Conservation (phyloP, 371 early-diverging fungal genomes). For the Mucor ambiguus region DNA sequence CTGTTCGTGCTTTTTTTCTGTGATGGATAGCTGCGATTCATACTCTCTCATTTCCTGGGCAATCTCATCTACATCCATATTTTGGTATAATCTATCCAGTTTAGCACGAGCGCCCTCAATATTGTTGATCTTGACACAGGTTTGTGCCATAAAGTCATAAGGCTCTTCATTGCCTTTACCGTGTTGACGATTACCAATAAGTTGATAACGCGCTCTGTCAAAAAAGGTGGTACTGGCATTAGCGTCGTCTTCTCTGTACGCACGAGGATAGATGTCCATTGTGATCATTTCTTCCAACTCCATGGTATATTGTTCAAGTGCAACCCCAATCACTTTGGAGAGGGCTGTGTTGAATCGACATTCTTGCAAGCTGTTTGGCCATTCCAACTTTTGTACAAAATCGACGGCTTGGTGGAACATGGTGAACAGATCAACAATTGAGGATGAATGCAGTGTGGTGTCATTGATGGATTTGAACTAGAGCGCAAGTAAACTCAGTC, state of each 20-base stretch:
- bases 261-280: slow-evolving; percentile 38
- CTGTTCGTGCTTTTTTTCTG: slow-evolving; percentile 19
- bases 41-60: slow-evolving; percentile 51
- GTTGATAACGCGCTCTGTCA: slow-evolving; percentile 43
- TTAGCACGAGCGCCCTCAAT: slow-evolving; percentile 67
- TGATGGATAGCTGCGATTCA: slow-evolving; percentile 20
- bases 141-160: slow-evolving; percentile 59
- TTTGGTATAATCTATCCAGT: slow-evolving; percentile 63
- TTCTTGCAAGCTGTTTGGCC: slow-evolving; percentile 74
- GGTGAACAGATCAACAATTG: slow-evolving; percentile 77
- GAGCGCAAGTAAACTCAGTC: slow-evolving; percentile 5
- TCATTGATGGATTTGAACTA: slow-evolving; percentile 65
- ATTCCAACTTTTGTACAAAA: slow-evolving; percentile 69
- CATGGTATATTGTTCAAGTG: slow-evolving; percentile 55
- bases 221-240: slow-evolving; percentile 32
- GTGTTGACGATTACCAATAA: slow-evolving; percentile 34
- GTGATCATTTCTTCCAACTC: slow-evolving; percentile 45
- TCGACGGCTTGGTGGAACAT: slow-evolving; percentile 79
- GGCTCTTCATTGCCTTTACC: slow-evolving; percentile 39
- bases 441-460: slow-evolving; percentile 75
- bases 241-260: slow-evolving; percentile 17
- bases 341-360: slow-evolving; percentile 73
- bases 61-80: slow-evolving; percentile 69
- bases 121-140: slow-evolving; percentile 69
- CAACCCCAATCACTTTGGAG: slow-evolving; percentile 63